Evolutionary conservation across 2,329 filamentous ascomycete genomes (phyloP), one percentile per base, ranked within the genome.

Genomic region (Pleurostoma richardsiae): DNA sequence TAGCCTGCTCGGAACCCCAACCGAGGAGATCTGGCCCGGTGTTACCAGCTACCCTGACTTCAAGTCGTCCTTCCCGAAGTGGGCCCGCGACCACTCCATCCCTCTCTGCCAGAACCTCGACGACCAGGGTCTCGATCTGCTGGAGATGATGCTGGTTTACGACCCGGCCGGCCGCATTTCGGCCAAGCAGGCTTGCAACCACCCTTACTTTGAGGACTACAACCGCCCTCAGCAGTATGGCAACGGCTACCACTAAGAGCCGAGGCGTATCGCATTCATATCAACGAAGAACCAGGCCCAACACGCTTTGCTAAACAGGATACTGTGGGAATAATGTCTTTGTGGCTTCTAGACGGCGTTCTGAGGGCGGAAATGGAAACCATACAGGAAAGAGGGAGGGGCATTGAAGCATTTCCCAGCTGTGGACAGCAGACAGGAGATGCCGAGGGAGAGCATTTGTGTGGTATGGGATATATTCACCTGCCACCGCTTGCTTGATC

Each of bases 11-110:
- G 89, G 89, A 55, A 95, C 89, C 5, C 89, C 89, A 2, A 83
- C 82, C 45, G 89, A 95, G 62, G 73, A 80, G 5, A 76, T 82
- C 49, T 95, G 89, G 89, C 89, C 89, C 44, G 89, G 89, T 48
- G 88, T 95, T 46, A 91, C 87, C 11, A 88, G 85, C 7, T 92
- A 92, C 70, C 89, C 90, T 33, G 90, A 95, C 67, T 95, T 88
- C 78, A 95, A 95, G 70, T 64, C 85, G 19, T 89, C 86, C 4
- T 95, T 95, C 69, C 89, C 89, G 51, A 92, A 91, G 69, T 95
- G 90, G 90, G 74, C 76, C 54, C 83, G 86, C 49, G 85, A 88
- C 59, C 72, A 78, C 47, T 74, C 76, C 26, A 71, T 73, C 46
- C 73, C 79, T 40, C 72, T 91, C 29, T 86, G 90, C 56, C 76